Conservation (phyloP, 2,329 filamentous ascomycete genomes). For the Fusarium sterilihyphosum region DNA sequence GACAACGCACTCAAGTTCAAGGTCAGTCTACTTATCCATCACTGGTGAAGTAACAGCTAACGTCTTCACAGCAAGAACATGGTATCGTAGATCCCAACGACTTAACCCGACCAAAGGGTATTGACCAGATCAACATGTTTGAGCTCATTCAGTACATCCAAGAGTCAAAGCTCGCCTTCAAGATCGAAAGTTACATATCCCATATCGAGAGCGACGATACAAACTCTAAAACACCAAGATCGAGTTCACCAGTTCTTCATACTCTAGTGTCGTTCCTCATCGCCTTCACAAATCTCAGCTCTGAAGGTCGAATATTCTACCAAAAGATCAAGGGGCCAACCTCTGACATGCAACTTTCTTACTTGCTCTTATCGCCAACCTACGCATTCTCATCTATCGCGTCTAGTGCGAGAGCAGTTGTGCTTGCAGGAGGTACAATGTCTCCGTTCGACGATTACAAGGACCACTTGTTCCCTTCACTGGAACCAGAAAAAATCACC, state of each 20-base stretch:
- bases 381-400: slow-evolving; percentile 91
- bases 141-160: slow-evolving; percentile 89
- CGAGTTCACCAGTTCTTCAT: slow-evolving; percentile 63
- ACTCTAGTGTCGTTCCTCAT: slow-evolving; percentile 72
- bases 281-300: slow-evolving; percentile 86
- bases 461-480: slow-evolving; percentile 83
- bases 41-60: background rate
- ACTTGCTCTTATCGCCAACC: slow-evolving; percentile 89
- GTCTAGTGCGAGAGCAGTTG: slow-evolving; percentile 83
- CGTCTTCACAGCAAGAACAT: slow-evolving; percentile 55
- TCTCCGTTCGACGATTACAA: slow-evolving; percentile 94
- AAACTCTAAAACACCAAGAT: slow-evolving; percentile 35
- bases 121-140: slow-evolving; percentile 95
- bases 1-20: slow-evolving; percentile 60
- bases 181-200: slow-evolving; percentile 88
- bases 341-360: slow-evolving; percentile 73
- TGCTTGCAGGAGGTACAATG: slow-evolving; percentile 96
- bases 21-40: slow-evolving; percentile 47
- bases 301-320: slow-evolving; percentile 73
- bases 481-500: slow-evolving; percentile 70
- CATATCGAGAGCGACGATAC: slow-evolving; percentile 64
- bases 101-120: slow-evolving; percentile 83
- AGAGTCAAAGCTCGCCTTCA: slow-evolving; percentile 91
- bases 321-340: slow-evolving; percentile 54
- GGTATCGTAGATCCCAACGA: slow-evolving; percentile 76